Evolutionary conservation across 768 basidiomycete species (phyloP).

Genomic region (Suillus bovinus): DNA sequence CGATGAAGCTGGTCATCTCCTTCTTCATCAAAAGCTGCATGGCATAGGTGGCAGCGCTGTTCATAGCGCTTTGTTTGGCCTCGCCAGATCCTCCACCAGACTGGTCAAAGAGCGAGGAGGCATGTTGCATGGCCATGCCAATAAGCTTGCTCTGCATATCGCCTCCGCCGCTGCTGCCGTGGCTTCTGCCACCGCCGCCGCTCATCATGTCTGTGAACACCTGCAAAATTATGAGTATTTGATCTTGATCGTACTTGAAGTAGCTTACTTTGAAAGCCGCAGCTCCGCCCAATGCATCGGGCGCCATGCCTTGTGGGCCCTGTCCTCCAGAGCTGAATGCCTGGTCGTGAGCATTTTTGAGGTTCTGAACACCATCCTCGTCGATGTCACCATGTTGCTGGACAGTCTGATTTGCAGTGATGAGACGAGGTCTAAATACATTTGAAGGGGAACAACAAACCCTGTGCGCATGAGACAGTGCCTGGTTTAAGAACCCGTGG

Average conservation of each 20-base stretch:
- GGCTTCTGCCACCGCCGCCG: conserved; percentile 37
- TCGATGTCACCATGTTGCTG: conserved; percentile 60
- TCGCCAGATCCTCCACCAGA: conserved; percentile 63
- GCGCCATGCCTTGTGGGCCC: conserved; percentile 52
- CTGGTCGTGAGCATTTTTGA: conserved; percentile 50
- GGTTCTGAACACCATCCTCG: conserved; percentile 55
- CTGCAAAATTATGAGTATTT: conserved; percentile 42
- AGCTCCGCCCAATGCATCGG: conserved; percentile 69
- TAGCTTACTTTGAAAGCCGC: conserved; percentile 68
- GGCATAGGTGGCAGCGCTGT: conserved; percentile 81
- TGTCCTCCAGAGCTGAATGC: conserved; percentile 48
- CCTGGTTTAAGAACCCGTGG: conserved; percentile 48
- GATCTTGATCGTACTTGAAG: too few relatives aligned
- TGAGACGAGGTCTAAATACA: not conserved
- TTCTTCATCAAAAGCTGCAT: conserved; percentile 81
- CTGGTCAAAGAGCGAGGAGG: conserved; percentile 59
- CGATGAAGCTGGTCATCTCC: conserved; percentile 52
- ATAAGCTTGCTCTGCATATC: conserved; percentile 66
- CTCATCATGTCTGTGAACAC: conserved; percentile 38
- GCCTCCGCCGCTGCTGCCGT: conserved; percentile 37
- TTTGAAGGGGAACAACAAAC: conserved; percentile 31
- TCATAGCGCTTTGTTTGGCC: conserved; percentile 79
- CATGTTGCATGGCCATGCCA: conserved; percentile 85
- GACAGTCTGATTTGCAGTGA: not conserved
- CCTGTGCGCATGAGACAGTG: conserved; percentile 51